These are phyloP conservation scores for Trifolium dubium DNA, from an alignment of 306 rosid species.

Conservation along the genomic window DNA sequence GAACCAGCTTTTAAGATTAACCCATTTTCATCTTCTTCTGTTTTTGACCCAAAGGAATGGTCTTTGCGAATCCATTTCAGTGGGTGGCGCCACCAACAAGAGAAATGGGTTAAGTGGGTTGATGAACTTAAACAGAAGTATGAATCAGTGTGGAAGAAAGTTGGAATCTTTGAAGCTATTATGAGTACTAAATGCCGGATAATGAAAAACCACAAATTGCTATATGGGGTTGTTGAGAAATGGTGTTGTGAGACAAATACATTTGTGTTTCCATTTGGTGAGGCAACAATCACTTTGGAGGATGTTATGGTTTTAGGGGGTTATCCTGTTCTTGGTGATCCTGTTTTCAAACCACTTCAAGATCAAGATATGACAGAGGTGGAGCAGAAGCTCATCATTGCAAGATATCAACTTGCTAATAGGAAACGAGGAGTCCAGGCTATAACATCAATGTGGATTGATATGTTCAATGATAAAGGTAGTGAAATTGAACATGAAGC, in stretches of 20 bases:
- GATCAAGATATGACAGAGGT: constrained; percentile 27
- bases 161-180: constrained; percentile 55
- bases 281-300: constrained; percentile 60
- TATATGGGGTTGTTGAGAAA: constrained; percentile 47
- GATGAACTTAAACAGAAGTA: constrained; percentile 29
- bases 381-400: constrained; percentile 34
- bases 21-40: constrained; percentile 13
- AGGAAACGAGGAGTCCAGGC: too few relatives aligned
- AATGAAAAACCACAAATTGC: constrained; percentile 4
- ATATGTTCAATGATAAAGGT: too few relatives aligned
- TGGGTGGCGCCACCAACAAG: constrained; percentile 30
- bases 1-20: constrained; percentile 5
- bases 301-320: constrained; percentile 61
- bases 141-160: constrained; percentile 49
- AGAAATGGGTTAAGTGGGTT: constrained; percentile 48
- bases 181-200: constrained; percentile 40
- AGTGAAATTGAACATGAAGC: too few relatives aligned
- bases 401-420: too few relatives aligned
- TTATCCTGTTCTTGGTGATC: constrained; percentile 48
- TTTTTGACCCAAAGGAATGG: constrained; percentile 34
- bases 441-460: too few relatives aligned
- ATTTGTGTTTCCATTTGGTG: constrained; percentile 58
- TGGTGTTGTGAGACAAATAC: constrained; percentile 54
- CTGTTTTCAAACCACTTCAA: constrained; percentile 28
- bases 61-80: constrained; percentile 31